Conservation (phyloP, 2,329 filamentous ascomycete genomes). For the Fusarium armeniacum region DNA sequence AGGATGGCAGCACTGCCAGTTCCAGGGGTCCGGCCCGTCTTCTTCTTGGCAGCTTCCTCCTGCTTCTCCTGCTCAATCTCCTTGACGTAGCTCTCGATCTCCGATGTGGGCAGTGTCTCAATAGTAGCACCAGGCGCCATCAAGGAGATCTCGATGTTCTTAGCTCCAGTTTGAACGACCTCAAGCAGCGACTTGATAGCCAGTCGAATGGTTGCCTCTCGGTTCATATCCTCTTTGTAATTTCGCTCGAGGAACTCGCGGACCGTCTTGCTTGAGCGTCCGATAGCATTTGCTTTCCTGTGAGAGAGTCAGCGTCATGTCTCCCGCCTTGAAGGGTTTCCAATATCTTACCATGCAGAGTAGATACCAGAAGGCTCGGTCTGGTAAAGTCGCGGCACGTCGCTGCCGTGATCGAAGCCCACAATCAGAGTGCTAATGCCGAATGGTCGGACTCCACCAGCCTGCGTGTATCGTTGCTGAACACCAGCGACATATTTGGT, state of each 20-base stretch:
- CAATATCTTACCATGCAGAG: conserved; percentile 85
- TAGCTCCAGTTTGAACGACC: conserved; percentile 97
- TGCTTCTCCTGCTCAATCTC: conserved; percentile 99
- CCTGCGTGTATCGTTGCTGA: conserved; percentile 99
- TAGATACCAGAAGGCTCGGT: conserved; percentile 99
- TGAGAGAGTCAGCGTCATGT: conserved; percentile 28
- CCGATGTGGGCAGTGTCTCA: conserved; percentile 94
- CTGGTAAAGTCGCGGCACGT: conserved; percentile 91
- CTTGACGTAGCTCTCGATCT: conserved; percentile 98
- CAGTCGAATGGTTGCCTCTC: conserved; percentile 94
- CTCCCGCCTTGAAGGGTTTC: not conserved
- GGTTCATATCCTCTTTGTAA: conserved; percentile 98
- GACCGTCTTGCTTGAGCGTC: conserved; percentile 98
- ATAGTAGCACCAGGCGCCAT: conserved; percentile 94
- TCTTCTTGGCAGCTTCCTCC: conserved; percentile 98
- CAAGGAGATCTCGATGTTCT: conserved; percentile 99
- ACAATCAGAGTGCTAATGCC: conserved; percentile 98
- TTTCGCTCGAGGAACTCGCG: conserved; percentile 98
- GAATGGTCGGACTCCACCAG: conserved; percentile 97
- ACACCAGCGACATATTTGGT: conserved; percentile 98
- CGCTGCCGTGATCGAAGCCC: conserved; percentile 96
- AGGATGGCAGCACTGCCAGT: conserved; percentile 80
- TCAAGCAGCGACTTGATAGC: conserved; percentile 98
- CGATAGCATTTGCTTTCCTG: conserved; percentile 99
- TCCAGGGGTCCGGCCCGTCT: conserved; percentile 81